Evolutionary conservation across 2,329 filamentous ascomycete genomes (phyloP), one percentile per base, ranked within the genome.

Genomic region (Pseudogymnoascus pannorum): DNA sequence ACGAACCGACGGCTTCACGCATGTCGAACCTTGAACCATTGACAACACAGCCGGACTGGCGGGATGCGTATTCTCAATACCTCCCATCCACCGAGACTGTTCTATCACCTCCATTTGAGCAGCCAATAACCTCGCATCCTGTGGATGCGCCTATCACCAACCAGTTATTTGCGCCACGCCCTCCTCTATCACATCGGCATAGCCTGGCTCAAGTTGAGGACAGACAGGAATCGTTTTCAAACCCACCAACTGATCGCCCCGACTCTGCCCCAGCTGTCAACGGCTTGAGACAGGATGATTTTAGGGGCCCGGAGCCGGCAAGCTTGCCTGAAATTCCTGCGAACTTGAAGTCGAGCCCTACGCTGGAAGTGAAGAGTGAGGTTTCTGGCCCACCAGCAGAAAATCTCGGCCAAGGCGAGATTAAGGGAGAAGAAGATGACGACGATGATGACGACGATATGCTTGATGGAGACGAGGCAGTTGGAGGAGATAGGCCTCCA

Each of bases 391-490:
- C 40, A 29, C 20, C 58, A 57, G 57, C 57, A 60, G 38, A 36
- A 51, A 57, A 14, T 14, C 58, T 31, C 9, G 26, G 16, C 48
- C 48, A 54, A 18, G 18, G n/a, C 9, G 26, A 54, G 48, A 5
- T 31, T 31, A 54, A 54, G 26, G 26, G 5, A 18, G 38, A 51
- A 7, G 60, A 62, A 4, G 62, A 57, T 6, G 62, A 62, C 1
- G 71, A 72, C 4, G 65, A 71, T 26, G 60, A 58, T 33, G 70
- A 71, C 2, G 83, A 86, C 4, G 81, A 83, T 24, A 80, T 81
- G 76, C 57, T 71, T 36, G 82, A 84, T 40, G 77, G 70, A 16
- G 77, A 79, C 1, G 75, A 75, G 31, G 79, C 80, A 40, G 68
- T 66, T 35, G 67, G 71, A n/a, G 70, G 69, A n/a, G 57, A 58